Evolutionary conservation across 495 filamentous ascomycete species (phyloP), one percentile per base, ranked within the genome.

Genomic region (Penicillium manginii): DNA sequence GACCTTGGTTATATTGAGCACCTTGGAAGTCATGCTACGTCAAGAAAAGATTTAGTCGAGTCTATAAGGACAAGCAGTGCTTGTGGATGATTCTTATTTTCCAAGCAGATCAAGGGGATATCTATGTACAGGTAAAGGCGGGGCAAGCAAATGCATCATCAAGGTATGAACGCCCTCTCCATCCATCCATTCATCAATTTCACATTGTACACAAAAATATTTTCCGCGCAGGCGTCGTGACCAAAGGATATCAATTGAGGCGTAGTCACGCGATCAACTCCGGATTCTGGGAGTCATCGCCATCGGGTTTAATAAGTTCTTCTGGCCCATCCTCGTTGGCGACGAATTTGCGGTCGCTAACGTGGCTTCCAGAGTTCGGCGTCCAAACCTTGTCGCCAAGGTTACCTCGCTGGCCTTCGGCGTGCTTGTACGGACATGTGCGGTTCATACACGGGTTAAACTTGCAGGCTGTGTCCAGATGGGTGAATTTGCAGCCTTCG

Each of bases 341-440:
- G 47, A 96, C 86, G 78, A 97, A 97, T 64, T 96, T 97, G 61
- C 93, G 81, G 70, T 98, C 93, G 71, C 92, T 97, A 52, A 97
- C 85, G 73, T 92, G 91, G 57, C 69, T 64, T 75, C 76, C 71
- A 77, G 79, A 26, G 17, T 80, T 84, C 5, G 90, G 80, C 32
- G 85, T 90, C 94, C 94, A 98, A 19, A 96, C 92, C 73, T 94
- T 97, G 73, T 97, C 91, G 39, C 86, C 78, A 74, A 91, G 92
- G n/a, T 80, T 79, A 23, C 83, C 79, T 72, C 87, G 66, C 71
- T 98, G 96, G 23, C 96, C 96, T 56, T 97, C 94, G 19, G 84
- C 87, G 72, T 99, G 94, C 72, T 93, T 92, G 81, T 91, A 98
- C 21, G 87, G 79, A 69, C 94, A 99, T 52, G 71, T 81, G 14